phyloP scores from a whole-genome alignment of 2,329 filamentous ascomycete species.

The Plectosphaerella plurivora region DNA sequence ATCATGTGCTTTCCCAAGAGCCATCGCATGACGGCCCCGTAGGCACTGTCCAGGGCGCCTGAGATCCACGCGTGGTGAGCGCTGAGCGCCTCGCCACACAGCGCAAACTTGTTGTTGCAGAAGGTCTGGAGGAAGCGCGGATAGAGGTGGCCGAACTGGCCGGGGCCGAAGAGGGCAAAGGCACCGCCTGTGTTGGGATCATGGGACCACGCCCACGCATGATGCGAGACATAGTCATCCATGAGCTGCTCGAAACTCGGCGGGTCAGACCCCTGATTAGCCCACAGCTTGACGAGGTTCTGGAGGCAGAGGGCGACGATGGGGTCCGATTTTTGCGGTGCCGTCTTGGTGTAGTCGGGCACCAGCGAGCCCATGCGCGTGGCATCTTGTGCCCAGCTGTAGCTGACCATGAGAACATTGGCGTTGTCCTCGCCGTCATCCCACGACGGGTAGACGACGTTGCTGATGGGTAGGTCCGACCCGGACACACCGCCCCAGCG shows the following conservation, averaged over 20 bases:
- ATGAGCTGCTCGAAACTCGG: neutral
- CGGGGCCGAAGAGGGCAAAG: slow-evolving; percentile 33
- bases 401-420: slow-evolving; percentile 25
- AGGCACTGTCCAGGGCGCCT: slow-evolving; percentile 29
- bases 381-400: slow-evolving; percentile 26
- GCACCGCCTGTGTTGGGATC: slow-evolving; percentile 28
- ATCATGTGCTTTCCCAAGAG: neutral
- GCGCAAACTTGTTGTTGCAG: slow-evolving; percentile 21
- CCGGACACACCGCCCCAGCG: slow-evolving; percentile 12
- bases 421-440: slow-evolving; percentile 16
- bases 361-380: slow-evolving; percentile 18
- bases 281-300: slow-evolving; percentile 6
- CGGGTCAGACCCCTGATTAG: neutral
- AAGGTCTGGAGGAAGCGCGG: slow-evolving; percentile 19
- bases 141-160: slow-evolving; percentile 31
- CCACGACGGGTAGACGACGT: slow-evolving; percentile 27
- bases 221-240: slow-evolving; percentile 12
- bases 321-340: neutral
- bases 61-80: slow-evolving; percentile 34
- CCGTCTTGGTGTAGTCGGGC: neutral
- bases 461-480: slow-evolving; percentile 16
- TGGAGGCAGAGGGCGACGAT: slow-evolving; percentile 7
- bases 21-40: slow-evolving; percentile 4
- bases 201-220: slow-evolving; percentile 31
- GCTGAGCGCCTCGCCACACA: slow-evolving; percentile 31